These are phyloP conservation scores for Talaromyces funiculosus DNA, from an alignment of 2,329 filamentous ascomycete genomes.

Conservation along the genomic window DNA sequence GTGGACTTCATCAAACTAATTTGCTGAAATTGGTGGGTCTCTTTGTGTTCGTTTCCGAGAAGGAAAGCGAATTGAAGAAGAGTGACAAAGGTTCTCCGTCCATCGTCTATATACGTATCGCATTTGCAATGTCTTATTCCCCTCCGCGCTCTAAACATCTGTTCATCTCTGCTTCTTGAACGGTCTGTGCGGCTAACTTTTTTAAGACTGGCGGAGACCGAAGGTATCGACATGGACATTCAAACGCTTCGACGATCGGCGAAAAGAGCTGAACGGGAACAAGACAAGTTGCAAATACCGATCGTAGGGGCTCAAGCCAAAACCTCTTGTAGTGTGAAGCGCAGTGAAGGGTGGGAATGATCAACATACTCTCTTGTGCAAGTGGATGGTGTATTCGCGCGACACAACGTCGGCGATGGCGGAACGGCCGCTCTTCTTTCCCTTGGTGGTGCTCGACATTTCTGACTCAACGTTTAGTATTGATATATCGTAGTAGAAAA, in stretches of 20 bases:
- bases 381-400: slow-evolving; percentile 99
- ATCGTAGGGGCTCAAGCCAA: too few relatives aligned
- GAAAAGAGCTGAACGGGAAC: not conserved
- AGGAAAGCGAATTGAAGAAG: not conserved
- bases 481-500: not conserved
- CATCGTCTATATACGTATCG: slow-evolving; percentile 2
- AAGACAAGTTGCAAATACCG: slow-evolving; percentile 2
- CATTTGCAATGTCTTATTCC: not conserved
- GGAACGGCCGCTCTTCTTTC: slow-evolving; percentile 71
- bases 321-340: not conserved
- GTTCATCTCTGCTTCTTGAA: too few relatives aligned
- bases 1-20: slow-evolving; percentile 69
- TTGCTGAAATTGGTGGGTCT: slow-evolving; percentile 15
- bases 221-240: not conserved
- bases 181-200: too few relatives aligned
- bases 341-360: not conserved
- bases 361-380: slow-evolving; percentile 94
- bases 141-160: too few relatives aligned
- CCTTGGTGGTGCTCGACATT: slow-evolving; percentile 62
- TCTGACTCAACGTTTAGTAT: slow-evolving; percentile 34
- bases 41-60: slow-evolving; percentile 24
- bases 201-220: too few relatives aligned
- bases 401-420: slow-evolving; percentile 99
- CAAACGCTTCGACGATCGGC: not conserved
- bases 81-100: slow-evolving; percentile 15